Evolutionary conservation across 805 yeast genomes (phyloP).

Genomic region (Clavispora fructus): DNA sequence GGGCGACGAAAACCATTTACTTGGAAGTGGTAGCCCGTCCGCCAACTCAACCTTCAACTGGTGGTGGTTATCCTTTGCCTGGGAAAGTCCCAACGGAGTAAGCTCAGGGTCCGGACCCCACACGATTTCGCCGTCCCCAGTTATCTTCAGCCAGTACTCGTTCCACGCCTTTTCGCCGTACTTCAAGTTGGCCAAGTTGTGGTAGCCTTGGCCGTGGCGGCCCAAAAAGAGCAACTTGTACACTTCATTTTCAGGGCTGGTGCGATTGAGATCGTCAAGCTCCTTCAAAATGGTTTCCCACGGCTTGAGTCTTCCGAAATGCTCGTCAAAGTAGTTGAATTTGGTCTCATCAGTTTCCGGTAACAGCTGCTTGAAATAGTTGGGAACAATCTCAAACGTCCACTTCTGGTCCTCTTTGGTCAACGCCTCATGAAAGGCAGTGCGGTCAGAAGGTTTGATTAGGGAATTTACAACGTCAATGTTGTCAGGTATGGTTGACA

Average conservation of each 20-base stretch:
- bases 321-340: slow-evolving; percentile 38
- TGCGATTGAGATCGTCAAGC: slow-evolving; percentile 32
- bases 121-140: slow-evolving; percentile 41
- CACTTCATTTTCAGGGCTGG: slow-evolving; percentile 18
- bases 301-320: slow-evolving; percentile 37
- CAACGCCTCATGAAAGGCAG: slow-evolving; percentile 11
- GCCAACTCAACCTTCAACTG: slow-evolving; percentile 38
- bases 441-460: slow-evolving; percentile 16
- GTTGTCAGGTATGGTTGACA: slow-evolving; percentile 17
- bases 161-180: slow-evolving; percentile 47
- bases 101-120: slow-evolving; percentile 53
- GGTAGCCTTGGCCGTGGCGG: slow-evolving; percentile 53
- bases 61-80: slow-evolving; percentile 39
- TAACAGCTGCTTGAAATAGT: slow-evolving; percentile 41
- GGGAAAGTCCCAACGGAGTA: slow-evolving; percentile 41
- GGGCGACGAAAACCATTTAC: slow-evolving; percentile 44
- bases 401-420: slow-evolving; percentile 15
- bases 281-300: slow-evolving; percentile 16
- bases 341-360: slow-evolving; percentile 34
- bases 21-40: slow-evolving; percentile 27
- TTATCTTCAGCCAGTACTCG: slow-evolving; percentile 37
- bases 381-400: slow-evolving; percentile 37
- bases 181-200: slow-evolving; percentile 41
- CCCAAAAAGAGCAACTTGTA: slow-evolving; percentile 46
- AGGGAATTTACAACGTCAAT: slow-evolving; percentile 30